phyloP scores from a whole-genome alignment of 2,329 filamentous ascomycete genomes.

The Tetracladium maxilliforme region DNA sequence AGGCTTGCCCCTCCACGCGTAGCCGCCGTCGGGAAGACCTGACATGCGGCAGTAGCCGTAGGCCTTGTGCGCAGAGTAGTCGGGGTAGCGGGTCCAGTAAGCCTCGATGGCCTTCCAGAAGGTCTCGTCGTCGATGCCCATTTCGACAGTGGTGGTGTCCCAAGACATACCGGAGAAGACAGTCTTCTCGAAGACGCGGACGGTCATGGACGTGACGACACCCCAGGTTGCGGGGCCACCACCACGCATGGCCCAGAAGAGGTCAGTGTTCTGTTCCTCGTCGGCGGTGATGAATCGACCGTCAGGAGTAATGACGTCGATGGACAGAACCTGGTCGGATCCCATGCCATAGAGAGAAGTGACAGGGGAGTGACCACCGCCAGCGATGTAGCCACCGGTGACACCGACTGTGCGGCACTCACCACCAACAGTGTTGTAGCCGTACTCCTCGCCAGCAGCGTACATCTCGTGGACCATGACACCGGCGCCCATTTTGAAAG shows the following conservation, averaged over 20 bases:
- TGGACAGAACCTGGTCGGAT: slow-evolving; percentile 43
- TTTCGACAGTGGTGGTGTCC: slow-evolving; percentile 29
- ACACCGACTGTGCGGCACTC: slow-evolving; percentile 35
- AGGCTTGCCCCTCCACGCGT: slow-evolving; percentile 17
- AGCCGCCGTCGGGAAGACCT: slow-evolving; percentile 15
- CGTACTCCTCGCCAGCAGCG: slow-evolving; percentile 21
- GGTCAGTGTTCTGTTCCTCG: slow-evolving; percentile 33
- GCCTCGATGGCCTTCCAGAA: slow-evolving; percentile 34
- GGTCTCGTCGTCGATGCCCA: slow-evolving; percentile 26
- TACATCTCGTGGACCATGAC: slow-evolving; percentile 27
- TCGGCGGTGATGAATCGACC: slow-evolving; percentile 34
- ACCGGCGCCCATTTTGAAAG: slow-evolving; percentile 34
- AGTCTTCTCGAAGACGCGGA: slow-evolving; percentile 28
- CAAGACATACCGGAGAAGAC: slow-evolving; percentile 24
- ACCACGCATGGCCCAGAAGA: slow-evolving; percentile 50
- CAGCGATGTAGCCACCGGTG: slow-evolving; percentile 36
- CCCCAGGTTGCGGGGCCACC: slow-evolving; percentile 45
- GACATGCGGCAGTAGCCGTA: slow-evolving; percentile 9
- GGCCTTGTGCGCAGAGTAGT: slow-evolving; percentile 17
- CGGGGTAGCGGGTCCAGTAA: slow-evolving; percentile 27
- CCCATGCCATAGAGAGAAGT: slow-evolving; percentile 37
- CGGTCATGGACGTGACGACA: slow-evolving; percentile 40
- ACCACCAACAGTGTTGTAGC: slow-evolving; percentile 35
- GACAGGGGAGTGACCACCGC: slow-evolving; percentile 43
- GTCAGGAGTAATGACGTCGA: slow-evolving; percentile 35